Conservation (phyloP, 345 rosid species). For the Balakata baccata region DNA sequence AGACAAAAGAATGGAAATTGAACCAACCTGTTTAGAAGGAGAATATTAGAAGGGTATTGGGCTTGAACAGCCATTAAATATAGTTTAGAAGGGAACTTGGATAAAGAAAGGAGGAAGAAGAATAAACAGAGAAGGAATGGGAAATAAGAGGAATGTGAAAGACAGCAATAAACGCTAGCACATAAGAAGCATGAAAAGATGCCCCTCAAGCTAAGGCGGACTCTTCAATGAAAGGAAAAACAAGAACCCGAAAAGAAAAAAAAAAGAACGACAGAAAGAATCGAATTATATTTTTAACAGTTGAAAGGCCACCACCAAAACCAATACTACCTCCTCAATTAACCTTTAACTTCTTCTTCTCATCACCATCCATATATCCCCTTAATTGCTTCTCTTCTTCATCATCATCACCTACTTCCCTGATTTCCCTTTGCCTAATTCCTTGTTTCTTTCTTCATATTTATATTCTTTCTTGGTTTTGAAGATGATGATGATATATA, state of each 20-base stretch:
- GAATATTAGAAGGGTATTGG: slow-evolving; percentile 76
- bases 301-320: too few species aligned
- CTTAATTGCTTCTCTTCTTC: not conserved
- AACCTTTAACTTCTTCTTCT: too few species aligned
- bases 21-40: slow-evolving; percentile 63
- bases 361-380: not conserved
- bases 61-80: slow-evolving; percentile 78
- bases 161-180: slow-evolving; percentile 24
- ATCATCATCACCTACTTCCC: not conserved
- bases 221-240: slow-evolving; percentile 35
- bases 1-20: not conserved
- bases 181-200: slow-evolving; percentile 46
- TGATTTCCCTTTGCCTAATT: not conserved
- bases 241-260: not conserved
- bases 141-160: slow-evolving; percentile 23
- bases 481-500: not conserved
- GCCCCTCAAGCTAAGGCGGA: slow-evolving; percentile 40
- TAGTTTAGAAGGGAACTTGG: not conserved
- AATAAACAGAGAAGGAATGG: not conserved
- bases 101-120: not conserved
- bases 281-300: not conserved
- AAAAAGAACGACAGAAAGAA: not conserved
- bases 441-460: not conserved
- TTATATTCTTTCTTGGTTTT: not conserved
- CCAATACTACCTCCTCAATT: too few species aligned